phyloP scores from a whole-genome alignment of 345 rosid species.

The Leavenworthia alabamica region DNA sequence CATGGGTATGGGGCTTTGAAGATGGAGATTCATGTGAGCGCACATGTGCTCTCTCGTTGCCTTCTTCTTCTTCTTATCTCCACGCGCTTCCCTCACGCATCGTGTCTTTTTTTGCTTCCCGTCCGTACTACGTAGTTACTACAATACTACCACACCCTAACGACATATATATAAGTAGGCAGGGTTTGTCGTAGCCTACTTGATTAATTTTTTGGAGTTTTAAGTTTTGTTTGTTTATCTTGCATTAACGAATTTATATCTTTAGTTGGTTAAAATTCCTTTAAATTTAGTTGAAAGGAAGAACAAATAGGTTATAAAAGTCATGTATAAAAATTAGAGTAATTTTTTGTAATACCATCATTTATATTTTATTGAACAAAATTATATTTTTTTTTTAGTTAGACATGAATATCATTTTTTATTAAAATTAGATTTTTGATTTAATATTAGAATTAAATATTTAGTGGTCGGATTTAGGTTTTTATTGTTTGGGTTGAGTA shows the following conservation, averaged over 20 bases:
- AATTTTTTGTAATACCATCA: no score
- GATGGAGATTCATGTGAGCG: constrained; percentile 23
- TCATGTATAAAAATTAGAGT: no score
- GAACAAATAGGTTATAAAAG: no score
- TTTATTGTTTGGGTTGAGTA: no score
- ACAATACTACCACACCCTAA: not conserved
- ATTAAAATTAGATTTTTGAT: no score
- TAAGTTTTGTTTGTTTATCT: no score
- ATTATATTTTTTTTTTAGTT: no score
- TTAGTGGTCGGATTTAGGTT: no score
- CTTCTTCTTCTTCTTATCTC: not conserved
- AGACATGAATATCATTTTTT: no score
- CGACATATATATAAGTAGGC: not conserved
- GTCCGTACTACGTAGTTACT: not conserved
- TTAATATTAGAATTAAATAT: no score
- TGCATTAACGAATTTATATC: not conserved
- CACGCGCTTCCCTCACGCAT: constrained; percentile 10
- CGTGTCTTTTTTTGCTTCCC: not conserved
- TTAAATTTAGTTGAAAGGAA: not conserved
- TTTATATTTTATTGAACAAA: no score
- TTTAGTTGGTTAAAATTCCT: not conserved
- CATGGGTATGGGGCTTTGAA: constrained; percentile 19
- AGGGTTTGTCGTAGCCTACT: not conserved
- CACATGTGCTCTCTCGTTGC: constrained; percentile 14
- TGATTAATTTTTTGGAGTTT: not conserved